phyloP scores from a whole-genome alignment of 768 basidiomycete genomes.

The Leccinum longicurvipes region DNA sequence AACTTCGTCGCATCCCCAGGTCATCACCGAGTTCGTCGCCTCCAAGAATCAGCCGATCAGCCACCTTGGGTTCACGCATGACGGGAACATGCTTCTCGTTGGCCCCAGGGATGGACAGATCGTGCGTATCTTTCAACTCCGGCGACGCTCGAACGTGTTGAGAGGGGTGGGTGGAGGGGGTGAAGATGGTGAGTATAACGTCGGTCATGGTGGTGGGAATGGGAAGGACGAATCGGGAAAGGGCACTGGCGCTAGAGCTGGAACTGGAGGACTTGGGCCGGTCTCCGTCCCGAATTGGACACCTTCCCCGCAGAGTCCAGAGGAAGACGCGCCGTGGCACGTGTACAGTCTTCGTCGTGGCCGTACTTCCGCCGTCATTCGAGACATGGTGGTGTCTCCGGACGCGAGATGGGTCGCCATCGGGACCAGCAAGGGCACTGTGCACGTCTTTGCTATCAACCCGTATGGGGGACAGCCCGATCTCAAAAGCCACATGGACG shows the following conservation, averaged over 20 bases:
- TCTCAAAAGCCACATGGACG: slow-evolving; percentile 56
- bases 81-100: slow-evolving; percentile 51
- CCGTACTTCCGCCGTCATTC: slow-evolving; percentile 62
- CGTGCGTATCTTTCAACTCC: slow-evolving; percentile 46
- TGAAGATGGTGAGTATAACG: background rate
- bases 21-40: slow-evolving; percentile 47
- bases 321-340: slow-evolving; percentile 42
- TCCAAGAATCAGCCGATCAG: slow-evolving; percentile 47
- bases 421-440: slow-evolving; percentile 58
- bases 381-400: slow-evolving; percentile 38
- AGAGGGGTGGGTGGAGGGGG: slow-evolving; percentile 8
- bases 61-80: slow-evolving; percentile 46
- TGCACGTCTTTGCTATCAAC: slow-evolving; percentile 74
- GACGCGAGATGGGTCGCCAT: slow-evolving; percentile 71
- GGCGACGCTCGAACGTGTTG: slow-evolving; percentile 23
- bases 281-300: slow-evolving; percentile 2
- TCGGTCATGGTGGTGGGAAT: background rate
- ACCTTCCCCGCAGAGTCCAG: background rate
- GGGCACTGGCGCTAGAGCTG: background rate
- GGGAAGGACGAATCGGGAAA: background rate
- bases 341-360: slow-evolving; percentile 72
- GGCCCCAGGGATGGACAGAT: slow-evolving; percentile 55
- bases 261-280: background rate
- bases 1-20: slow-evolving; percentile 25
- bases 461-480: slow-evolving; percentile 73